Evolutionary conservation across 2,329 filamentous ascomycete species (phyloP).

Genomic region (Venturia pyrina): DNA sequence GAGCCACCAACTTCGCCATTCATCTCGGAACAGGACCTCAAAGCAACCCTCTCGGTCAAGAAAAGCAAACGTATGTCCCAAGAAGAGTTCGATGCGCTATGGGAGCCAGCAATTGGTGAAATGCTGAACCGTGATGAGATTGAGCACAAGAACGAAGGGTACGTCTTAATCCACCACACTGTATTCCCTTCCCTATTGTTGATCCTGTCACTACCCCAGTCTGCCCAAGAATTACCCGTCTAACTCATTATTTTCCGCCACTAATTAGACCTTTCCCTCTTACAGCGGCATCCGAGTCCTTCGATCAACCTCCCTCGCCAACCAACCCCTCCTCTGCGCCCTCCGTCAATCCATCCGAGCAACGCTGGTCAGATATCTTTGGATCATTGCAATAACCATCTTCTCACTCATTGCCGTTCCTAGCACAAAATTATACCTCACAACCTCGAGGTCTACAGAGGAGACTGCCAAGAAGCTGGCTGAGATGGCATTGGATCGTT

Average conservation of each 20-base stretch:
- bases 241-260: slow-evolving; percentile 29
- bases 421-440: slow-evolving; percentile 22
- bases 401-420: neutral
- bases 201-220: slow-evolving; percentile 17
- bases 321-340: slow-evolving; percentile 77
- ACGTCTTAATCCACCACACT: slow-evolving; percentile 32
- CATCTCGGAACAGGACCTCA: slow-evolving; percentile 59
- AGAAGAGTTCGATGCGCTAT: slow-evolving; percentile 86
- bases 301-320: slow-evolving; percentile 81
- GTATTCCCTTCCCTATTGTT: slow-evolving; percentile 21
- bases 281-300: slow-evolving; percentile 65
- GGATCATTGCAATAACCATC: slow-evolving; percentile 43
- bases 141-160: slow-evolving; percentile 46
- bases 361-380: slow-evolving; percentile 74
- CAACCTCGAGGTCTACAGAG: slow-evolving; percentile 50
- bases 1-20: slow-evolving; percentile 53
- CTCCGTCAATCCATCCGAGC: slow-evolving; percentile 67
- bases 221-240: slow-evolving; percentile 11
- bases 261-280: slow-evolving; percentile 77
- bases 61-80: slow-evolving; percentile 75
- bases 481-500: slow-evolving; percentile 68
- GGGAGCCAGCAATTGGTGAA: slow-evolving; percentile 63
- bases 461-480: slow-evolving; percentile 75
- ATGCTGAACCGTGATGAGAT: slow-evolving; percentile 55
- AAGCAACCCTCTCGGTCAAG: slow-evolving; percentile 63